Evolutionary conservation across 164 flowering plant species (phyloP), one percentile per base, ranked within the genome.

Genomic region (Taxillus chinensis): DNA sequence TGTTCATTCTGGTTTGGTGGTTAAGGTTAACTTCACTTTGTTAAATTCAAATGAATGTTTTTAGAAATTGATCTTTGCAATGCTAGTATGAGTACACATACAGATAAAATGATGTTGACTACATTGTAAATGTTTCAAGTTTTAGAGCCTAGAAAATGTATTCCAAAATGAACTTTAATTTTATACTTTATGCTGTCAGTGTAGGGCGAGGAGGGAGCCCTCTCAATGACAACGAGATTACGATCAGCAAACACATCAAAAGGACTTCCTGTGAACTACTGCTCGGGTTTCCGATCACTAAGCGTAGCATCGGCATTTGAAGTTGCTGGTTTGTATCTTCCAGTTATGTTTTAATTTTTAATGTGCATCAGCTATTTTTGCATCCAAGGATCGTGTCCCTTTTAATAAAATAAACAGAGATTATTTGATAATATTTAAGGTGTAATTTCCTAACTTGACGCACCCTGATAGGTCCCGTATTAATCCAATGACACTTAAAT

Each of bases 161-260:
- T 9, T 43, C 46, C 2, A 43, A 43, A 6, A 6, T 43, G 7
- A 3, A 11, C 12, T 48, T 55, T 62, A 39, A 61, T 17, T 14
- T 0, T 48, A 46, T 60, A 42, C 12, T 27, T 11, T 57, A 0
- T 57, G 60, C 68, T 52, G 57, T 63, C 57, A 57, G 55, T 78
- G 69, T 70, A 95, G 99, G 99, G 98, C 55, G 99, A 95, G 79
- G 99, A 95, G 80, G 98, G 99, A 14, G 96, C 93, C 17, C 86
- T 95, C 59, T 91, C 99, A 56, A 87, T 95, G 98, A 89, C 98
- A 48, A 95, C 99, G 60, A 86, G 79, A 72, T 50, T 75, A 60
- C 75, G 88, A 57, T 78, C 92, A 45, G 71, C 62, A 67, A 76
- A 63, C 69, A 72, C 82, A 63, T 78, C 87, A 40, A 91, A 87